phyloP scores from a whole-genome alignment of 1,139 yeast genomes.

The Zhuliangozyma parablackwelliae region DNA sequence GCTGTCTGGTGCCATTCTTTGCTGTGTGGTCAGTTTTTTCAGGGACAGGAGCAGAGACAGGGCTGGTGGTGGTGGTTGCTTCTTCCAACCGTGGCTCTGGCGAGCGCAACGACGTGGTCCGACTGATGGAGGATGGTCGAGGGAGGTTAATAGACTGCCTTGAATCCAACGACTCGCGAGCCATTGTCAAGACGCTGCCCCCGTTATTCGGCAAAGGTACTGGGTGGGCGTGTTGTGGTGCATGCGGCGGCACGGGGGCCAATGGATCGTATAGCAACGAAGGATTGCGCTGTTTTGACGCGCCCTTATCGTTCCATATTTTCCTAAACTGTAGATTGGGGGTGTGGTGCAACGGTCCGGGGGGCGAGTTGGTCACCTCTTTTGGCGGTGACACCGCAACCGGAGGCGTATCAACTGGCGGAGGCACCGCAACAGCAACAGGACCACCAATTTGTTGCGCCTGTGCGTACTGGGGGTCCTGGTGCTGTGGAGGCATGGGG shows the following conservation, averaged over 20 bases:
- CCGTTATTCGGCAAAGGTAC: neutral
- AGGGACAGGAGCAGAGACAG: neutral
- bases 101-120: constrained; percentile 7
- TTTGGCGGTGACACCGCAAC: neutral
- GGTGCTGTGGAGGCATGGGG: neutral
- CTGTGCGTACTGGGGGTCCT: constrained; percentile 1
- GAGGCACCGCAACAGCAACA: too few species aligned
- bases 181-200: neutral
- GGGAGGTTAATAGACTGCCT: constrained; percentile 1
- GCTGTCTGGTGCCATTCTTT: too few species aligned
- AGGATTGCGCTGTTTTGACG: constrained; percentile 28
- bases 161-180: neutral
- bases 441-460: too few species aligned
- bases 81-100: neutral
- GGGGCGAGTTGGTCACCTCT: too few species aligned
- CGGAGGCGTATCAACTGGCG: neutral
- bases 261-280: constrained; percentile 36
- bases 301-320: constrained; percentile 29
- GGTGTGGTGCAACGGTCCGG: constrained; percentile 18
- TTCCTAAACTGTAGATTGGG: constrained; percentile 36
- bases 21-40: too few species aligned
- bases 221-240: neutral
- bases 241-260: constrained; percentile 20
- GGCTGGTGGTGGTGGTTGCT: neutral
- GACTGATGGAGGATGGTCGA: constrained; percentile 6